Evolutionary conservation across 2,329 filamentous ascomycete species (phyloP), one percentile per base, ranked within the genome.

Genomic region (Trichophyton rubrum): DNA sequence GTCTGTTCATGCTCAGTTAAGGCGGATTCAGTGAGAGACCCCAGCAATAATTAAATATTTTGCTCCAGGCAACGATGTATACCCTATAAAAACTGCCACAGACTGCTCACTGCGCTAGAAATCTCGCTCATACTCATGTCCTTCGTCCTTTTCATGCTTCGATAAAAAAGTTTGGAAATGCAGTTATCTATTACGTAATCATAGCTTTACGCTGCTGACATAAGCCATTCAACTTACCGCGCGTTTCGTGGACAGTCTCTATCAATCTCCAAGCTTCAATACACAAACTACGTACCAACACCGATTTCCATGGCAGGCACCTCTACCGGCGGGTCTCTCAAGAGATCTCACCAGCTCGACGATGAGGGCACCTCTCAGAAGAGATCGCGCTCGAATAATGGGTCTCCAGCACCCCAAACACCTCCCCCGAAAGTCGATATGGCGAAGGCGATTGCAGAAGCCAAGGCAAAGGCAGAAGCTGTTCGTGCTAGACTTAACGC

Each of bases 361-460:
- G 73, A 69, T 62, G 73, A 74, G 65, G 40, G n/a, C 2, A 67
- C 73, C 24, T 40, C 60, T 58, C 75, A 77, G 66, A 80, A 80
- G 68, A 73, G 73, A 67, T 71, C 75, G 61, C 75, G 78, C 60
- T 79, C 78, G 60, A 78, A 77, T 65, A 69, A 79, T 77, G 77
- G 76, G 61, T 79, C 78, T 27, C 77, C 78, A 49, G 66, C 69
- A 60, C 76, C 77, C 73, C 61, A 72, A 62, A 73, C 69, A 40
- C 62, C 68, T 38, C 45, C 70, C 17, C 70, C 67, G 24, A 76
- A 75, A 62, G 68, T 73, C 53, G 78, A 80, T 63, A 75, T 79
- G 60, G 73, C 71, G 45, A 78, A 75, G 63, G 75, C 77, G 68
- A 69, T 79, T 35, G 77, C 77, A 3, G 76, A 77, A 63, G 78